These are phyloP conservation scores for Phytophthora agathidicida DNA, from an alignment of 352 stramenopile genomes.

Conservation along the genomic window DNA sequence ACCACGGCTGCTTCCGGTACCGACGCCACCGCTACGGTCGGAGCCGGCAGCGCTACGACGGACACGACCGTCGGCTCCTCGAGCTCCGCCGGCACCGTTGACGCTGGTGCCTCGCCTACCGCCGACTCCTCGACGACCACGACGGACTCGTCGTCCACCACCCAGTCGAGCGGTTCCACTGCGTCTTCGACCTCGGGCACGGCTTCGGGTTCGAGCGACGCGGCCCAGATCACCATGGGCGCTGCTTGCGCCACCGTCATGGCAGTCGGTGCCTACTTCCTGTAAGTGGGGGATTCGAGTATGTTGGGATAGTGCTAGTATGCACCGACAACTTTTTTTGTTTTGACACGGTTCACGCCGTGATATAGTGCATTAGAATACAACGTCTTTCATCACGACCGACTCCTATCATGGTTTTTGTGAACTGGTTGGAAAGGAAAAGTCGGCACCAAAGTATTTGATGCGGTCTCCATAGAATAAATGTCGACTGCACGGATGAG, in stretches of 20 bases:
- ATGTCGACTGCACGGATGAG: too few species aligned
- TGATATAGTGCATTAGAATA: too few species aligned
- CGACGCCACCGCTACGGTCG: conserved; percentile 11
- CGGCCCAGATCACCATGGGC: conserved; percentile 30
- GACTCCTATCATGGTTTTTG: too few species aligned
- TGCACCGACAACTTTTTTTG: too few species aligned
- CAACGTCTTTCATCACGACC: too few species aligned
- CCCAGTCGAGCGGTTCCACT: conserved; percentile 11
- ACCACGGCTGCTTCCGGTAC: conserved; percentile 14
- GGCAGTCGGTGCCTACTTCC: conserved; percentile 34
- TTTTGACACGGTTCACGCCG: conserved; percentile 4
- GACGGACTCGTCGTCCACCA: conserved; percentile 26
- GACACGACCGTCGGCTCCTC: conserved; percentile 20
- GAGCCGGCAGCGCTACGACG: conserved; percentile 8
- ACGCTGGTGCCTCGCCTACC: conserved; percentile 6
- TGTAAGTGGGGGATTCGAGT: too few species aligned
- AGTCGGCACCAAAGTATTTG: too few species aligned
- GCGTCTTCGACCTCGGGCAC: conserved; percentile 16
- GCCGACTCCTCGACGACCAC: conserved; percentile 7
- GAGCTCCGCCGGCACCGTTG: conserved; percentile 8
- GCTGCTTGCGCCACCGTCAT: conserved; percentile 20
- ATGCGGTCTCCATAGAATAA: too few species aligned
- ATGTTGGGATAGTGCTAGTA: too few species aligned
- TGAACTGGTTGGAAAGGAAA: too few species aligned
- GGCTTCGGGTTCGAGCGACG: conserved; percentile 31